These are phyloP conservation scores for Ilyonectria robusta DNA, from an alignment of 2,329 filamentous ascomycete species.

Conservation along the genomic window DNA sequence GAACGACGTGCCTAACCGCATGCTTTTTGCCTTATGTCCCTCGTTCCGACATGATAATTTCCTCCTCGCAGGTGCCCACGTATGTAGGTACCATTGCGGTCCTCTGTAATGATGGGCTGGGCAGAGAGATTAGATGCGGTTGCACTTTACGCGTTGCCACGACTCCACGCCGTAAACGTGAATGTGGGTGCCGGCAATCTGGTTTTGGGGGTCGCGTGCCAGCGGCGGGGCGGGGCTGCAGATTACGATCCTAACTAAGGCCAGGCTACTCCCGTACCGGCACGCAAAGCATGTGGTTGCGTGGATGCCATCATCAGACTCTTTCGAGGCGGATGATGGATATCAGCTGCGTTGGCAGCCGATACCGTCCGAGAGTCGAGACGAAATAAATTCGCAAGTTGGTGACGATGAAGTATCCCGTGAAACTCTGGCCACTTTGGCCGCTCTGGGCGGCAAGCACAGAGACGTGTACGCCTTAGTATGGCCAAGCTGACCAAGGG, in stretches of 20 bases:
- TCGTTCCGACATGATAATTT: slow-evolving; percentile 1
- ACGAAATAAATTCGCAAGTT: background rate
- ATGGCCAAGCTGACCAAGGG: slow-evolving; percentile 19
- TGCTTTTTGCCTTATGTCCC: background rate
- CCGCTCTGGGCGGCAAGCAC: background rate
- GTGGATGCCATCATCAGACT: slow-evolving; percentile 11
- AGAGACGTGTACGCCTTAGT: slow-evolving; percentile 21
- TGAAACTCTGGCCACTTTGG: slow-evolving; percentile 2
- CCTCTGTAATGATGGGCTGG: background rate
- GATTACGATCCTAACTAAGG: slow-evolving; percentile 9
- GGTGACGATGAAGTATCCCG: background rate
- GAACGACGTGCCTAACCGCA: slow-evolving; percentile 12
- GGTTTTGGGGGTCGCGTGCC: slow-evolving; percentile 31
- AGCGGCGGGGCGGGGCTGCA: slow-evolving; percentile 20
- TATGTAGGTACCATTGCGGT: slow-evolving; percentile 1
- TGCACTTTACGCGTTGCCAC: slow-evolving; percentile 35
- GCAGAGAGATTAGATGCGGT: slow-evolving; percentile 12
- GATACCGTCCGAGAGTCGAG: background rate
- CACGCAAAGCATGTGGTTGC: slow-evolving; percentile 8
- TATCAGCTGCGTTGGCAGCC: background rate
- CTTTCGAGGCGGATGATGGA: background rate
- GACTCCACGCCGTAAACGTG: background rate
- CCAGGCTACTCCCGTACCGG: background rate
- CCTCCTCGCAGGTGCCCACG: slow-evolving; percentile 10
- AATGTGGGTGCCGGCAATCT: slow-evolving; percentile 17